Evolutionary conservation across 345 rosid species (phyloP).

Genomic region (Lepidium africanum): DNA sequence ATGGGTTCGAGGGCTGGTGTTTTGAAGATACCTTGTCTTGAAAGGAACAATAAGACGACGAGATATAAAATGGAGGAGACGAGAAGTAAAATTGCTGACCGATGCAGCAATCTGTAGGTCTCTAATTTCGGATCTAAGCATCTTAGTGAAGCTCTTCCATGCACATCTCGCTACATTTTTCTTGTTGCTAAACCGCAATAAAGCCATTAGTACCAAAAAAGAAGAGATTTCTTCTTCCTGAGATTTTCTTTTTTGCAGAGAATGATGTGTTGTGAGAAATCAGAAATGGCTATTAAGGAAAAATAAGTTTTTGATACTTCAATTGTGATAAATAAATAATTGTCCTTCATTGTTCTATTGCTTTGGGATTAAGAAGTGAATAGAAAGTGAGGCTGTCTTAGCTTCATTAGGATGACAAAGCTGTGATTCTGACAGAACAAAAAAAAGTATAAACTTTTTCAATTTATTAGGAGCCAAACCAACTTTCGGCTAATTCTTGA

Average conservation of each 20-base stretch:
- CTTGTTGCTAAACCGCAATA: slow-evolving; percentile 31
- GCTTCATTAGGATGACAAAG: slow-evolving; percentile 1
- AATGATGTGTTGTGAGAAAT: neutral
- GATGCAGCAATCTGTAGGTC: slow-evolving; percentile 29
- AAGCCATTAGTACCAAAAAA: slow-evolving; percentile 28
- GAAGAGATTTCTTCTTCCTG: neutral
- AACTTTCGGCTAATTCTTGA: no score
- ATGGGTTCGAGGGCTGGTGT: neutral
- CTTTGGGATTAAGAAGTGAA: neutral
- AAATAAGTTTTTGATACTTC: neutral
- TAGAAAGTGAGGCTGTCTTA: neutral
- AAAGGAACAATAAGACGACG: slow-evolving; percentile 35
- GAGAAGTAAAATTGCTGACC: slow-evolving; percentile 30
- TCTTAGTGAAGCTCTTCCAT: slow-evolving; percentile 37
- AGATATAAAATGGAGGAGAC: slow-evolving; percentile 34
- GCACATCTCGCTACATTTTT: slow-evolving; percentile 48
- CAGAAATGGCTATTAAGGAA: neutral
- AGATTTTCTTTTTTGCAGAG: neutral
- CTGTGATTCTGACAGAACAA: neutral
- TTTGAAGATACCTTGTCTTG: slow-evolving; percentile 20
- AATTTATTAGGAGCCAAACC: no score
- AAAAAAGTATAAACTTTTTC: no score
- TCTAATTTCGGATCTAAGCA: slow-evolving; percentile 37
- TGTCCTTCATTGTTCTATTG: neutral
- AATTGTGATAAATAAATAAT: neutral